Conservation (phyloP, 2,329 filamentous ascomycete species). For the Penicillium aurantiogriseum region DNA sequence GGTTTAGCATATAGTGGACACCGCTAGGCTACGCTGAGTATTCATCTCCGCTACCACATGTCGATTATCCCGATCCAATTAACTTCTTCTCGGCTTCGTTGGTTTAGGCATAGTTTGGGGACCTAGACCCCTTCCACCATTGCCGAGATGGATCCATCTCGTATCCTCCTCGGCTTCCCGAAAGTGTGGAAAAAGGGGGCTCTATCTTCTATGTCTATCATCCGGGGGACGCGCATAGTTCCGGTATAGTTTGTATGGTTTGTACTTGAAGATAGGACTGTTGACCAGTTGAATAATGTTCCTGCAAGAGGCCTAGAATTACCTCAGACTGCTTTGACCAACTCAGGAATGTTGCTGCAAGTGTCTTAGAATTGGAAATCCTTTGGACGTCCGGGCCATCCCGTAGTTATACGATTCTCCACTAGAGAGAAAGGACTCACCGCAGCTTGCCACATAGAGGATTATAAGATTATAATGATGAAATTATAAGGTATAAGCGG, state of each 20-base stretch:
- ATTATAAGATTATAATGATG: neutral
- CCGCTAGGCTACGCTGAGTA: neutral
- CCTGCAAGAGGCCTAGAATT: neutral
- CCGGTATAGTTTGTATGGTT: neutral
- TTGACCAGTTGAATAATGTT: neutral
- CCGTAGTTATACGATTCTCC: constrained; percentile 8
- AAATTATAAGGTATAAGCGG: neutral
- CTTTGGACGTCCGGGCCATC: neutral
- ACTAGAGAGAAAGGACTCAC: constrained; percentile 21
- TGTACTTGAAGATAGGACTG: neutral
- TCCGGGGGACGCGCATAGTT: neutral
- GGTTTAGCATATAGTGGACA: neutral
- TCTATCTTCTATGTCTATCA: neutral
- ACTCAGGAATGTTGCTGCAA: neutral
- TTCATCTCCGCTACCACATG: neutral
- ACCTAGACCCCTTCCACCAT: neutral
- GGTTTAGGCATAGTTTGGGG: neutral
- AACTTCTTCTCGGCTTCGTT: neutral
- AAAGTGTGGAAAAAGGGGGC: neutral
- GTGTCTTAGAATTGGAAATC: neutral
- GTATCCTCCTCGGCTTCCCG: constrained; percentile 5
- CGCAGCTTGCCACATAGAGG: neutral
- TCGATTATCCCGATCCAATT: neutral
- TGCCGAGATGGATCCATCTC: neutral
- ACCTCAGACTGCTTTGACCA: no score